Evolutionary conservation across 148 eudicot species (phyloP).

Genomic region (Linanthus parryae): DNA sequence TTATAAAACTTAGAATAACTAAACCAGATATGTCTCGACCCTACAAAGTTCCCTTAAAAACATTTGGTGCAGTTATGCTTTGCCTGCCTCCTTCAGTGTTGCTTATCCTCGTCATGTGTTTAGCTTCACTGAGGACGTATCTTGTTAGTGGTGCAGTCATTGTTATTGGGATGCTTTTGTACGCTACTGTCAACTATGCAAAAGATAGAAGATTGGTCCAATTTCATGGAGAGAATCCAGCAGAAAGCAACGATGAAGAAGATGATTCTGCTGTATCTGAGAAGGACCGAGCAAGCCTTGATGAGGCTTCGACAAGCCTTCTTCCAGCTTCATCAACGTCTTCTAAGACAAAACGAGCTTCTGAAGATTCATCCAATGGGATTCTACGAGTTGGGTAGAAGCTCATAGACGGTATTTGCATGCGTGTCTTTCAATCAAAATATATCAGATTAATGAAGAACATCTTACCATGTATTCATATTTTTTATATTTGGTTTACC

Average conservation of each 20-base stretch:
- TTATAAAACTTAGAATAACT: conserved; percentile 45
- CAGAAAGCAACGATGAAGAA: conserved; percentile 17
- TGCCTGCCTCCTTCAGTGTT: conserved; percentile 64
- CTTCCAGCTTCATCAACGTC: conserved; percentile 23
- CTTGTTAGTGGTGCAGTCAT: conserved; percentile 42
- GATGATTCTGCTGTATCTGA: conserved; percentile 10
- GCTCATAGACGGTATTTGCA: too few relatives aligned
- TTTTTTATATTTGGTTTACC: too few relatives aligned
- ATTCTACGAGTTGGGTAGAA: conserved; percentile 16
- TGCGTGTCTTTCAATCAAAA: too few relatives aligned
- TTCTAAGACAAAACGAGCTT: conserved; percentile 10
- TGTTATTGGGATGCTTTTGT: conserved; percentile 38
- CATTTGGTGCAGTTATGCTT: conserved; percentile 45
- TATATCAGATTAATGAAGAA: too few relatives aligned
- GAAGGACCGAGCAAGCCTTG: conserved; percentile 14
- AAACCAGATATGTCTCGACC: conserved; percentile 69
- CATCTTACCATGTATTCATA: too few relatives aligned
- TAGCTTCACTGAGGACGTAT: conserved; percentile 45
- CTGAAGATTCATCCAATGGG: conserved; percentile 12
- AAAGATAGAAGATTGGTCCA: conserved; percentile 25
- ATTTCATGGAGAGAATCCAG: conserved; percentile 15
- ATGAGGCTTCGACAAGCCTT: conserved; percentile 39
- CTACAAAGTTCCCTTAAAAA: conserved; percentile 55
- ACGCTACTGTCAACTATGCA: conserved; percentile 30
- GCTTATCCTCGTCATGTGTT: conserved; percentile 63